Evolutionary conservation across 495 filamentous ascomycete species (phyloP).

Genomic region (Aspergillus ellipticus): DNA sequence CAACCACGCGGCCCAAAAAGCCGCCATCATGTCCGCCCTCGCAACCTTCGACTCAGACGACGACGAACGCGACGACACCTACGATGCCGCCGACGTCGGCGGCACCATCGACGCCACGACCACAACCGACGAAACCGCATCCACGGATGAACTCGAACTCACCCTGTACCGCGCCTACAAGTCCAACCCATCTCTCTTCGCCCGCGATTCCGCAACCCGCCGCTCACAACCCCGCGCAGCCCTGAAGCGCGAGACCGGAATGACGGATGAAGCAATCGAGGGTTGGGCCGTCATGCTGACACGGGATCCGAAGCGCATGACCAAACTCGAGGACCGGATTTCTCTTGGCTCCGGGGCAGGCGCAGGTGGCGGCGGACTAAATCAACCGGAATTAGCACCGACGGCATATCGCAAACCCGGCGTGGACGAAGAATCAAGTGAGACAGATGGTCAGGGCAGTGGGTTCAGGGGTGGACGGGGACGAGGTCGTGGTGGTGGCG

Average conservation of each 20-base stretch:
- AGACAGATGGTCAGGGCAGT: background rate
- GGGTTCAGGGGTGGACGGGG: constrained; percentile 21
- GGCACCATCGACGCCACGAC: constrained; percentile 67
- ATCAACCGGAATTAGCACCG: constrained; percentile 56
- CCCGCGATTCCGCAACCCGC: constrained; percentile 63
- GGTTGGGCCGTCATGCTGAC: constrained; percentile 86
- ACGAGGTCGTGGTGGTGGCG: constrained; percentile 43
- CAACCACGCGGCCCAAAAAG: constrained; percentile 65
- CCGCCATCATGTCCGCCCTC: constrained; percentile 85
- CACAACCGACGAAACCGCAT: constrained; percentile 36
- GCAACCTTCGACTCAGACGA: constrained; percentile 91
- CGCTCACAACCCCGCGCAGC: constrained; percentile 54
- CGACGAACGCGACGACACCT: constrained; percentile 96
- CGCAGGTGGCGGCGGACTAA: constrained; percentile 32
- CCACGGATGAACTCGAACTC: constrained; percentile 34
- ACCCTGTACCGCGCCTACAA: constrained; percentile 66
- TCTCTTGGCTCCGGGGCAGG: constrained; percentile 51
- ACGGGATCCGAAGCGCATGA: constrained; percentile 62
- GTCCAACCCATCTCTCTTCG: constrained; percentile 58
- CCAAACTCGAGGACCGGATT: constrained; percentile 63
- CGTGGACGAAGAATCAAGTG: constrained; percentile 26
- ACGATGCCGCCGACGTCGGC: constrained; percentile 87
- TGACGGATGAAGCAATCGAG: constrained; percentile 93
- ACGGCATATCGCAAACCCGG: constrained; percentile 53
- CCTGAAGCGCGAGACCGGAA: constrained; percentile 73